phyloP scores from a whole-genome alignment of 2,329 filamentous ascomycete genomes.

The Paracoccidioides brasiliensis region DNA sequence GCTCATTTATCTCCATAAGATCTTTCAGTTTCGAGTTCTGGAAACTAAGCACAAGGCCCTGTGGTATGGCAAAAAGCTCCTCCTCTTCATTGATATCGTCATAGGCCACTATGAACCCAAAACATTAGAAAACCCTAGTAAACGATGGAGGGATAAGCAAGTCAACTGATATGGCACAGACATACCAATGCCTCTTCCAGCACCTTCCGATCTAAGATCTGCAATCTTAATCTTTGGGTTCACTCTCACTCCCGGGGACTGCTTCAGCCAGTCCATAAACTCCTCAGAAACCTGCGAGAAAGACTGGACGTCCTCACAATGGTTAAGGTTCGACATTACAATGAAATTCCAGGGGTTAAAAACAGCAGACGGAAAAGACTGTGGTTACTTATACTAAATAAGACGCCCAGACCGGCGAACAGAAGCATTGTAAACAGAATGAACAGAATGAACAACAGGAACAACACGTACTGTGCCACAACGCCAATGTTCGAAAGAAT shows the following conservation, averaged over 20 bases:
- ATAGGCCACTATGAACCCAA: conserved; percentile 46
- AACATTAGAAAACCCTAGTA: conserved; percentile 10
- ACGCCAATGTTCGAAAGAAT: conserved; percentile 9
- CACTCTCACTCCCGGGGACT: conserved; percentile 39
- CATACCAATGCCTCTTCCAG: conserved; percentile 52
- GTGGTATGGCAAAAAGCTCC: conserved; percentile 67
- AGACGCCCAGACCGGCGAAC: neutral
- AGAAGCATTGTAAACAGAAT: neutral
- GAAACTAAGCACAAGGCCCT: conserved; percentile 54
- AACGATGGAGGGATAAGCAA: conserved; percentile 9
- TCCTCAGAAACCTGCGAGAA: conserved; percentile 36
- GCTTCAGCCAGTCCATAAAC: conserved; percentile 46
- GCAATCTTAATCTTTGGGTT: conserved; percentile 45
- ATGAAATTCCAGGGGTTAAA: neutral
- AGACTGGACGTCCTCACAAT: conserved; percentile 23
- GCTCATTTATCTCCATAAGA: conserved; percentile 44
- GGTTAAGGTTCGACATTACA: conserved; percentile 24
- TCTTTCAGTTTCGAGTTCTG: conserved; percentile 56
- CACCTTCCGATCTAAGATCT: conserved; percentile 43
- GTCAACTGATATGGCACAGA: conserved; percentile 13
- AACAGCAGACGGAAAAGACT: neutral
- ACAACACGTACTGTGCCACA: neutral
- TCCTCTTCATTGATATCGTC: conserved; percentile 60
- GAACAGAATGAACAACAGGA: conserved; percentile 3
- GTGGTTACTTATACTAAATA: too few species aligned